phyloP scores from a whole-genome alignment of 2,329 filamentous ascomycete genomes.

The Exophiala sp. region DNA sequence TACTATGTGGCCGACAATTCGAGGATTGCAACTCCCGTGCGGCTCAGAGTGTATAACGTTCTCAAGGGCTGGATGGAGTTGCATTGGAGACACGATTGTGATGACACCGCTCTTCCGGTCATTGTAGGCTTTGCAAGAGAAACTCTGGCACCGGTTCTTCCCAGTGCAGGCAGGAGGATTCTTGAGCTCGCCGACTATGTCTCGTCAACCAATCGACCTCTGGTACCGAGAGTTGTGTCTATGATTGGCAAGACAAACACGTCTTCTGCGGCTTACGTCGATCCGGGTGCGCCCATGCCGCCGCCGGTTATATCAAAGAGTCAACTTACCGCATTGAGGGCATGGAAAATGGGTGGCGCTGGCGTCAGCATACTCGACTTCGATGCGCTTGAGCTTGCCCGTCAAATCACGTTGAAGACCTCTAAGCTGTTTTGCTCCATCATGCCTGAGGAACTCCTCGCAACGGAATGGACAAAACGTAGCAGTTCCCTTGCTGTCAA shows the following conservation, averaged over 20 bases:
- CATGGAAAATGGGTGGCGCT: constrained; percentile 69
- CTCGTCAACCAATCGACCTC: constrained; percentile 64
- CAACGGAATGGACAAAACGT: constrained; percentile 91
- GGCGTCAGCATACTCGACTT: constrained; percentile 80
- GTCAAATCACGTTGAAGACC: constrained; percentile 89
- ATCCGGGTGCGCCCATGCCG: constrained; percentile 69
- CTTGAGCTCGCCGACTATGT: constrained; percentile 77
- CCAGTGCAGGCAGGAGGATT: constrained; percentile 75
- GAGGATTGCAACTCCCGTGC: constrained; percentile 72
- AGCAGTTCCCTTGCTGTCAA: constrained; percentile 75
- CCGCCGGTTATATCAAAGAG: constrained; percentile 68
- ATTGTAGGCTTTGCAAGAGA: constrained; percentile 78
- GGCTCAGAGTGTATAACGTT: constrained; percentile 88
- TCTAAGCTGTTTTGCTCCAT: constrained; percentile 90
- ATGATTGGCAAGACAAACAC: constrained; percentile 86
- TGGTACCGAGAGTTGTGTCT: constrained; percentile 78
- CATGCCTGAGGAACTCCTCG: constrained; percentile 84
- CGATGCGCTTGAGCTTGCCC: constrained; percentile 82
- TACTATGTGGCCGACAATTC: constrained; percentile 82
- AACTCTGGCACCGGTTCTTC: constrained; percentile 65
- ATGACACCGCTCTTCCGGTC: constrained; percentile 68
- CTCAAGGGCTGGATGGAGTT: constrained; percentile 98
- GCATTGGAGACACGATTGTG: constrained; percentile 83
- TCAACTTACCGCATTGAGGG: constrained; percentile 67
- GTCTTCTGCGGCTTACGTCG: constrained; percentile 66